phyloP scores from a whole-genome alignment of 306 rosid species.

The Cicer arietinum region DNA sequence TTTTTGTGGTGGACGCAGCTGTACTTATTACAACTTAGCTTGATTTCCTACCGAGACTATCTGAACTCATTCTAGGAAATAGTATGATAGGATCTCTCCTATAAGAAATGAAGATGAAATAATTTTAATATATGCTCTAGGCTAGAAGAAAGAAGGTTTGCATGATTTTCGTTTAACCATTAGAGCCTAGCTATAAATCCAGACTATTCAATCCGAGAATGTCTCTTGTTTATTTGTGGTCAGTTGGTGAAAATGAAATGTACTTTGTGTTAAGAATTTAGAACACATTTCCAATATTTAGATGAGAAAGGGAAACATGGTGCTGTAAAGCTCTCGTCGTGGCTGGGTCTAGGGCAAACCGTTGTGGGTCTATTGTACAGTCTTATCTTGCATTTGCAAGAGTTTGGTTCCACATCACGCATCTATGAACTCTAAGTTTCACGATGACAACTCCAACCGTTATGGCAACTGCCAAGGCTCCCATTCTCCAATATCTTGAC shows the following conservation, averaged over 20 bases:
- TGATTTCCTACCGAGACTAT: too few relatives aligned
- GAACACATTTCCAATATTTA: not conserved
- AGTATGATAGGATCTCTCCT: too few relatives aligned
- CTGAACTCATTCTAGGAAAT: too few relatives aligned
- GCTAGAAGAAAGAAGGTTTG: too few relatives aligned
- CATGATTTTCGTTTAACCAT: not conserved
- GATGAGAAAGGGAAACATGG: not conserved
- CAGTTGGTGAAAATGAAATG: constrained; percentile 21
- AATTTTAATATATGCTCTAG: too few relatives aligned
- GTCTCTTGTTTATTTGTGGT: constrained; percentile 2
- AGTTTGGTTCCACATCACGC: not conserved
- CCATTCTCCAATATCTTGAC: constrained; percentile 6
- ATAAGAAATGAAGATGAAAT: too few relatives aligned
- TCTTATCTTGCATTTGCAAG: constrained; percentile 10
- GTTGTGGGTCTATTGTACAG: not conserved
- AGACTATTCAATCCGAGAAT: not conserved
- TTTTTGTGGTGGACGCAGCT: too few relatives aligned
- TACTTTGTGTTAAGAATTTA: constrained; percentile 20
- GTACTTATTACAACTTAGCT: too few relatives aligned
- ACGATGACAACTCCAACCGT: not conserved
- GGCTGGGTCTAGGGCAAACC: not conserved
- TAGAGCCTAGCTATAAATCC: not conserved
- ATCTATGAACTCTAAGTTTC: not conserved
- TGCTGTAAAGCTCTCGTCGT: not conserved
- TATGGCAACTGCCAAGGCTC: not conserved